These are phyloP conservation scores for Mycosphaerelloides madeirae DNA, from an alignment of 2,329 filamentous ascomycete genomes.

Conservation along the genomic window DNA sequence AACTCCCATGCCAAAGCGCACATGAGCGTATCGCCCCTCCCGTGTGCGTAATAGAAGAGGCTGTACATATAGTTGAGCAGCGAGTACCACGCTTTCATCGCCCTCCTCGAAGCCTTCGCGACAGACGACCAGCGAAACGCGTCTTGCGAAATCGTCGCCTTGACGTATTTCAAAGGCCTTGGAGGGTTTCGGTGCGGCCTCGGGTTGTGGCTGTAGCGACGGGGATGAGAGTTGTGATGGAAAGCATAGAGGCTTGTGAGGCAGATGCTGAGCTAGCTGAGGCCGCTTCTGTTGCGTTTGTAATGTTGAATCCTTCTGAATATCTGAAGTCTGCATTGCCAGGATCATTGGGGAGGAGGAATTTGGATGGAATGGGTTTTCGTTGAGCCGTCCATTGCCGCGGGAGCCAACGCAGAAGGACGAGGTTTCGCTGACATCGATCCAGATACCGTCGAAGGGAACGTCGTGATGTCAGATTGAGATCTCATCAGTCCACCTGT, in stretches of 20 bases:
- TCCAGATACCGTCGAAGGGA: constrained; percentile 24
- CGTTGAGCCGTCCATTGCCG: constrained; percentile 14
- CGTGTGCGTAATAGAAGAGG: constrained; percentile 61
- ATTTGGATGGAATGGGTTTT: constrained; percentile 14
- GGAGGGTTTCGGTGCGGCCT: constrained; percentile 13
- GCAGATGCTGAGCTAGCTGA: constrained; percentile 12
- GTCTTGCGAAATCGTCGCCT: constrained; percentile 58
- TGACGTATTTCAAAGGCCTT: constrained; percentile 36
- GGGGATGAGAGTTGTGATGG: constrained; percentile 7
- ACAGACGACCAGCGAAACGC: constrained; percentile 63
- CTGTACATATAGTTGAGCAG: constrained; percentile 71
- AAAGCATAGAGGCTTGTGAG: constrained; percentile 12
- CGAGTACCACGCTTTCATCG: constrained; percentile 65
- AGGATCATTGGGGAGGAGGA: constrained; percentile 10
- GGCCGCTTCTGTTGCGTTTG: constrained; percentile 24
- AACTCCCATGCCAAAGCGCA: constrained; percentile 69
- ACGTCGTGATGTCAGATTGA: constrained; percentile 10
- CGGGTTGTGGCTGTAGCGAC: constrained; percentile 13
- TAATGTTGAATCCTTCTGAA: constrained; percentile 23
- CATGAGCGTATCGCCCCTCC: constrained; percentile 62
- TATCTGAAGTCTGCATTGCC: constrained; percentile 9
- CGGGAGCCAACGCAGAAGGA: constrained; percentile 21
- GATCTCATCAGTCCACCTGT: constrained; percentile 24
- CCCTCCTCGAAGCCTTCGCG: constrained; percentile 54
- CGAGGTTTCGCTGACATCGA: constrained; percentile 22